Conservation (phyloP, 2,329 filamentous ascomycete genomes). For the Lecanoromycetidae sp. region DNA sequence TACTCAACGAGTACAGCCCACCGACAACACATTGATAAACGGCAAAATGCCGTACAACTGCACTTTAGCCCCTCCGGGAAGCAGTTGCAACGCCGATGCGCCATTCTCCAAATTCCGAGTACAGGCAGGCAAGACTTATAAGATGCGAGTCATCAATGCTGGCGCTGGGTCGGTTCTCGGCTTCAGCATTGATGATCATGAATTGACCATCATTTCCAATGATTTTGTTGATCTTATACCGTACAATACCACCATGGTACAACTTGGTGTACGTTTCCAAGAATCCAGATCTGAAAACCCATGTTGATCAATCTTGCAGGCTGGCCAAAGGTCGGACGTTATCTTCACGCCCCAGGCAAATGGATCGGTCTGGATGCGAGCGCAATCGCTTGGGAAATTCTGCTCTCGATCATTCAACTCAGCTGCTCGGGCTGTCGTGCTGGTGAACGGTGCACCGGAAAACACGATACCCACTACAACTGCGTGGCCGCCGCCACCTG, state of each 20-base stretch:
- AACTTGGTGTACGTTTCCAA: slow-evolving; percentile 32
- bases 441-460: no score
- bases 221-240: slow-evolving; percentile 53
- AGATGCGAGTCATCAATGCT: slow-evolving; percentile 34
- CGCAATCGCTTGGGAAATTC: no score
- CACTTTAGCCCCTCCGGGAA: slow-evolving; percentile 17
- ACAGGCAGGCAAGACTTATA: slow-evolving; percentile 28
- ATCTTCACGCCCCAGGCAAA: slow-evolving; percentile 22
- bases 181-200: slow-evolving; percentile 47
- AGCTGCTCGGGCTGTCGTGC: no score
- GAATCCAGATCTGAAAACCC: slow-evolving; percentile 18
- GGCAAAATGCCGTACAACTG: slow-evolving; percentile 23
- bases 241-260: slow-evolving; percentile 51
- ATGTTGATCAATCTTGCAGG: no score
- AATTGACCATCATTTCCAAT: slow-evolving; percentile 50
- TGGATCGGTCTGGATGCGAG: no score
- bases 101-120: slow-evolving; percentile 27
- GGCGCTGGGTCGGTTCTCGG: slow-evolving; percentile 25
- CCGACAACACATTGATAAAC: slow-evolving; percentile 25
- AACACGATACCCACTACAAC: no score
- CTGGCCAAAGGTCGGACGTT: no score
- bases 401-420: no score
- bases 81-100: slow-evolving; percentile 25
- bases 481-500: no score
- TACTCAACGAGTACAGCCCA: slow-evolving; percentile 19